A percentile compares a stretch with the other conserved stretches of the same genome.
Conservation (phyloP, 2,329 filamentous ascomycete species). For the Paecilomyces formosus region DNA sequence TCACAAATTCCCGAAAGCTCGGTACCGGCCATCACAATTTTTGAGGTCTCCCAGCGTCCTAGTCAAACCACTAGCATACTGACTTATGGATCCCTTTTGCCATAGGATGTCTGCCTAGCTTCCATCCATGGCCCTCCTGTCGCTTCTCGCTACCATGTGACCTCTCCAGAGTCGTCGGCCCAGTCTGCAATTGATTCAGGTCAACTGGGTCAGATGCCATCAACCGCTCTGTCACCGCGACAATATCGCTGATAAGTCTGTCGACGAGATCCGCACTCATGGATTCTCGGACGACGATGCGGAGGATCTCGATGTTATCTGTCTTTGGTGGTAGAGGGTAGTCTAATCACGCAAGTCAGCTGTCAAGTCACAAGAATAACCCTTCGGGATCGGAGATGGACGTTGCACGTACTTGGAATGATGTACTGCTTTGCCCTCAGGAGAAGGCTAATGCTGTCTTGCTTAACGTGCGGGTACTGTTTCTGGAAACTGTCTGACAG, state of each 20-base stretch:
- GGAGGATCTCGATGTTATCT: conserved; percentile 56
- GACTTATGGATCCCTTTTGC: background rate
- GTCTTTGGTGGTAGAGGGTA: conserved; percentile 59
- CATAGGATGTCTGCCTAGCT: background rate
- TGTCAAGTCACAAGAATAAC: background rate
- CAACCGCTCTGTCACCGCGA: conserved; percentile 52
- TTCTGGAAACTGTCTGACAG: conserved; percentile 55
- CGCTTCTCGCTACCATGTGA: conserved; percentile 15
- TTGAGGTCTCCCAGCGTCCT: background rate
- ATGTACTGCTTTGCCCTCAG: conserved; percentile 63
- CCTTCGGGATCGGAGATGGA: background rate
- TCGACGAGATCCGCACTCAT: conserved; percentile 64
- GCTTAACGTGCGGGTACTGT: conserved; percentile 56
- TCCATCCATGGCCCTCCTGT: background rate
- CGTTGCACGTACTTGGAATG: conserved; percentile 49
- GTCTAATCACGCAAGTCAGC: conserved; percentile 28
- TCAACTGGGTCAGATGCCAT: conserved; percentile 49
- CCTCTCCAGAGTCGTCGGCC: conserved; percentile 35
- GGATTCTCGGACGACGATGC: conserved; percentile 60
- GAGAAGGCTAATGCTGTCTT: conserved; percentile 56
- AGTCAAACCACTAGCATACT: background rate
- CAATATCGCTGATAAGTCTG: conserved; percentile 54
- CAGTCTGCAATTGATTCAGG: conserved; percentile 41
- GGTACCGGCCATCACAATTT: background rate
- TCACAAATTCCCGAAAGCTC: background rate